Percentiles rank a stretch among this genome's conserved stretches.
phyloP scores from a whole-genome alignment of 441 rosid species.

The Biscutella laevigata region DNA sequence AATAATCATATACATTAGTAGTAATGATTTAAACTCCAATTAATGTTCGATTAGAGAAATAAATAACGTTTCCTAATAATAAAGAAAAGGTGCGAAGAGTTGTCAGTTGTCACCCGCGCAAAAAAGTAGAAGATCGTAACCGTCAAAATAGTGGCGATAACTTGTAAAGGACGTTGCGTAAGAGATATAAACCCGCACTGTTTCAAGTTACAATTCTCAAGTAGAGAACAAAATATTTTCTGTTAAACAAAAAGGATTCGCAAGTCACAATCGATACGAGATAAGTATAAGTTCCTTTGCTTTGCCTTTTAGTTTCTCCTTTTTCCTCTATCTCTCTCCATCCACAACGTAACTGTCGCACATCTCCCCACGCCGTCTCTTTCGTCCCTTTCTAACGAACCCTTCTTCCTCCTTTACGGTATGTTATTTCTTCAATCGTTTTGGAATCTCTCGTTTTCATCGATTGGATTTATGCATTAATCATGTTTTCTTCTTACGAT shows the following conservation, averaged over 20 bases:
- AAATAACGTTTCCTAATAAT: too few relatives aligned
- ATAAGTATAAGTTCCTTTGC: neutral
- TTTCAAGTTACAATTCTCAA: slow-evolving; percentile 14
- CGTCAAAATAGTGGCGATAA: too few relatives aligned
- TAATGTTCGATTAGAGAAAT: too few relatives aligned
- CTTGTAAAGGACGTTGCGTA: too few relatives aligned
- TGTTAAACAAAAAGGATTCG: slow-evolving; percentile 22
- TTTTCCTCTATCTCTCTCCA: neutral
- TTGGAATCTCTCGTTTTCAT: too few relatives aligned
- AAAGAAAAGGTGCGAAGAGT: too few relatives aligned
- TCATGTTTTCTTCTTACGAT: neutral
- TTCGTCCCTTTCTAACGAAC: neutral
- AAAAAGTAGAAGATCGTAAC: neutral
- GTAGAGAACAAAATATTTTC: slow-evolving; percentile 21
- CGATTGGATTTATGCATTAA: neutral
- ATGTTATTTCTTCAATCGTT: neutral
- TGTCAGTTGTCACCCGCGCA: slow-evolving; percentile 2
- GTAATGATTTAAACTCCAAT: too few relatives aligned
- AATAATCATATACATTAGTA: too few relatives aligned
- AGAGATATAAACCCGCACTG: too few relatives aligned
- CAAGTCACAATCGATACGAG: slow-evolving; percentile 24
- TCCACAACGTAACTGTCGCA: slow-evolving; percentile 3
- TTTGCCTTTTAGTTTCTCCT: neutral
- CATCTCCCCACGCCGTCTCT: too few relatives aligned
- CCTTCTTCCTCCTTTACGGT: neutral